These are phyloP conservation scores for Fusarium poae DNA, from an alignment of 2,329 filamentous ascomycete species.

Conservation along the genomic window DNA sequence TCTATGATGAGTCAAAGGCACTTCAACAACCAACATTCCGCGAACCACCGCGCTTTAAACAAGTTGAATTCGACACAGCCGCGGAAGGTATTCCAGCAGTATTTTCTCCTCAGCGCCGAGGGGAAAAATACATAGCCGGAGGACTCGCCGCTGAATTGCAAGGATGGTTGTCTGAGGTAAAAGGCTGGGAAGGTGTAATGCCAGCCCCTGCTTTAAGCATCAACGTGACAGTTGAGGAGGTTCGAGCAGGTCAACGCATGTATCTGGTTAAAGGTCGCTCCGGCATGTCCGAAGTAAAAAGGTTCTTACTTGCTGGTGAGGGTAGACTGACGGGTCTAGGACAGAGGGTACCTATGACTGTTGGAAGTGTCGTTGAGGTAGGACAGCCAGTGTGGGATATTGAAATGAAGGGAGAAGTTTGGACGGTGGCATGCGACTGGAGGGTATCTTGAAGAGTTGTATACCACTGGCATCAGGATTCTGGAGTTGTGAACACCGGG, in stretches of 20 bases:
- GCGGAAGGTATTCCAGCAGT: conserved; percentile 45
- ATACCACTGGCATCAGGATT: neutral
- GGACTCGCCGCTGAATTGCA: conserved; percentile 58
- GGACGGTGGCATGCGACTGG: conserved; percentile 59
- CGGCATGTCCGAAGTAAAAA: conserved; percentile 13
- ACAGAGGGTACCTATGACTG: conserved; percentile 45
- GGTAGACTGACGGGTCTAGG: conserved; percentile 55
- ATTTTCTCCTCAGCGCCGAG: conserved; percentile 56
- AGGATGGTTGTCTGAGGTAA: conserved; percentile 58
- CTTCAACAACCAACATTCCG: conserved; percentile 56
- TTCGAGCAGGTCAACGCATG: conserved; percentile 53
- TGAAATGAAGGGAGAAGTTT: conserved; percentile 51
- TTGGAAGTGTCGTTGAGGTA: conserved; percentile 53
- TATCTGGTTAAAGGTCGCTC: conserved; percentile 50
- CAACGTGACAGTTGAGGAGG: conserved; percentile 50
- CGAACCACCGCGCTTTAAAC: conserved; percentile 57
- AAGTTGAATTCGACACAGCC: conserved; percentile 44
- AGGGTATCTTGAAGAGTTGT: conserved; percentile 34
- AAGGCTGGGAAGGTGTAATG: conserved; percentile 50
- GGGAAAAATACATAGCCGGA: conserved; percentile 53
- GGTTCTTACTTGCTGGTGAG: conserved; percentile 56
- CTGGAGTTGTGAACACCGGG: neutral
- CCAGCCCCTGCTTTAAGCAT: conserved; percentile 32
- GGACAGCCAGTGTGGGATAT: conserved; percentile 57
- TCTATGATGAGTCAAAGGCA: conserved; percentile 35